Evolutionary conservation across 2,329 filamentous ascomycete genomes (phyloP).

Genomic region (Xylaria sp.): DNA sequence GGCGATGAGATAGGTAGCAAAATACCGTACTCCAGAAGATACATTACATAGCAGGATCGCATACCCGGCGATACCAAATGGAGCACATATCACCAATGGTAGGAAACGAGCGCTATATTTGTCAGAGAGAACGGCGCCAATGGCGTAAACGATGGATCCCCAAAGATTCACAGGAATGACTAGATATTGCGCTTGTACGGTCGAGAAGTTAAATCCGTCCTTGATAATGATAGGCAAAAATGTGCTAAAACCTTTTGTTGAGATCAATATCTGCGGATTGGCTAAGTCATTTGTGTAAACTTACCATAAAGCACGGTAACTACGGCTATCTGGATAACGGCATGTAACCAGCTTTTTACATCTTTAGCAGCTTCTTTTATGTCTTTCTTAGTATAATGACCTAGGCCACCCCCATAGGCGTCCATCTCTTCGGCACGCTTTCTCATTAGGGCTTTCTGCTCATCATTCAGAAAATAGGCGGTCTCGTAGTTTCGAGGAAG

Average conservation of each 20-base stretch:
- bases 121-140: conserved; percentile 53
- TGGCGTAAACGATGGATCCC: conserved; percentile 53
- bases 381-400: conserved; percentile 40
- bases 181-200: conserved; percentile 52
- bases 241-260: conserved; percentile 50
- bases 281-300: not conserved
- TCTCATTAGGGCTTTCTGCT: conserved; percentile 41
- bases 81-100: conserved; percentile 48
- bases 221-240: conserved; percentile 56
- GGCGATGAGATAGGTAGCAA: conserved; percentile 45
- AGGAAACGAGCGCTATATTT: conserved; percentile 52
- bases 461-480: conserved; percentile 38
- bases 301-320: conserved; percentile 53
- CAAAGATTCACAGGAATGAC: conserved; percentile 55
- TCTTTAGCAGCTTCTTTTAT: conserved; percentile 43
- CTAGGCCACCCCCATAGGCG: conserved; percentile 41
- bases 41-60: conserved; percentile 43
- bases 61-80: conserved; percentile 45
- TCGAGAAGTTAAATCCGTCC: conserved; percentile 52
- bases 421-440: conserved; percentile 40
- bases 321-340: conserved; percentile 52
- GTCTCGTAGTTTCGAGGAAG: conserved; percentile 38
- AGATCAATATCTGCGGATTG: not conserved
- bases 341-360: conserved; percentile 45
- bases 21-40: conserved; percentile 41